Evolutionary conservation across 257 asterid genomes (phyloP), one percentile per base, ranked within the genome.

Genomic region (Nyctanthes arbortristis): DNA sequence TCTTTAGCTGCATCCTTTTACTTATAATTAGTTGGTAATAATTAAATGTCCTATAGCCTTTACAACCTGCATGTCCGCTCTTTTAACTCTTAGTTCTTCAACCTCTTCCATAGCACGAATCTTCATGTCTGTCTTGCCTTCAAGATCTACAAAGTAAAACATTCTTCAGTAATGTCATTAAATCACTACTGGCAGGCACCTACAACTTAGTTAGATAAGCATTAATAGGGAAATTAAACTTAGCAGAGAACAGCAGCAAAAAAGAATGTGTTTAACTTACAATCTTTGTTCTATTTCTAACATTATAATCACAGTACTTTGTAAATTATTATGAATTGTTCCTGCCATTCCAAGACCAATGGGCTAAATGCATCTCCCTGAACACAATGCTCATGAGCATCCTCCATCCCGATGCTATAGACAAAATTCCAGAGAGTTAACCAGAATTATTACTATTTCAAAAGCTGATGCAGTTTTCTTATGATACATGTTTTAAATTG

Each of bases 1-100:
- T 35, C 68, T 43, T 58, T 66, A 31, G 68, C 67, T 35, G 18
- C 9, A 35, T 40, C 77, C 59, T 49, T 57, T 34, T 39, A 71
- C 43, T 24, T 58, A 65, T 37, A 35, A 73, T 33, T 55, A 24
- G 54, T 13, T 57, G 27, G 35, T 13, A 56, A 32, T 36, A 49
- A 36, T 62, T 36, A 59, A 65, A 61, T 40, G 62, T 65, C 28
- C 25, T 7, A 40, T 68, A 63, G 72, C 49, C 67, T 35, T 60
- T 27, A 64, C 18, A 66, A 94, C 99, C 97, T 94, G 99, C 75
- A 73, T 84, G 86, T 94, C 99, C 11, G 99, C 99, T 88, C 99
- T 82, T 81, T 82, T 84, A 63, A 84, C 85, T 76, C 97, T 77
- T 58, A 94, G 90, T 68, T 88, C 97, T 33, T 94, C 99, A 78